A percentile compares a stretch with the other conserved stretches of the same genome.
phyloP scores from a whole-genome alignment of 768 basidiomycete species.

The Xanthoconium purpureum region DNA sequence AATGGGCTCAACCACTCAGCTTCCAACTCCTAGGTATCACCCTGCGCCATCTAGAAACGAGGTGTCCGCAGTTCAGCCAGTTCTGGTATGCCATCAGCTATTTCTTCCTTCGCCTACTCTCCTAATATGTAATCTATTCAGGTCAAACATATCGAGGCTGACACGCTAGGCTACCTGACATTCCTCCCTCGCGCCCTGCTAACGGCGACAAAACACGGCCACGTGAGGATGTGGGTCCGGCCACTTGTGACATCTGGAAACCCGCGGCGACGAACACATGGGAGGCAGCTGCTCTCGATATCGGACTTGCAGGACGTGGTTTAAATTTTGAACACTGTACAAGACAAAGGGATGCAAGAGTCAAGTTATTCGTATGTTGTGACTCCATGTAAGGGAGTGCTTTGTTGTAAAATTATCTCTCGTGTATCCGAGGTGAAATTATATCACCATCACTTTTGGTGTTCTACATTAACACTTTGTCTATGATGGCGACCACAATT shows the following conservation, averaged over 20 bases:
- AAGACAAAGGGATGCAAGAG: neutral
- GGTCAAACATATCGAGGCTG: conserved; percentile 80
- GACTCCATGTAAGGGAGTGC: neutral
- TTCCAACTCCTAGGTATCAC: conserved; percentile 65
- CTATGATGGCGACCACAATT: too few species aligned
- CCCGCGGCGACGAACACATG: conserved; percentile 27
- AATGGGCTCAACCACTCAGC: conserved; percentile 50
- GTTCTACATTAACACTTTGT: too few species aligned
- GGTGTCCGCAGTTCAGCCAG: conserved; percentile 86
- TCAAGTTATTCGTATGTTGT: conserved; percentile 18
- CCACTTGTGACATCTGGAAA: conserved; percentile 49
- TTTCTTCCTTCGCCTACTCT: neutral
- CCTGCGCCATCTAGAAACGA: conserved; percentile 89
- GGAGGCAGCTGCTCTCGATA: conserved; percentile 30
- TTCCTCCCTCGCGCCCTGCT: conserved; percentile 79
- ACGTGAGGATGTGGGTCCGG: conserved; percentile 82
- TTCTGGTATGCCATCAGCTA: conserved; percentile 54
- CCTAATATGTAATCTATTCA: conserved; percentile 27
- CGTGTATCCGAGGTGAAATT: too few species aligned
- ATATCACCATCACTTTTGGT: too few species aligned
- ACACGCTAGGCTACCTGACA: conserved; percentile 68
- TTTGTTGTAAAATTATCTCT: neutral
- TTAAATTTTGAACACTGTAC: conserved; percentile 1
- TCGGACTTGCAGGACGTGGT: conserved; percentile 30
- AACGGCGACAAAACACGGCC: conserved; percentile 73